Evolutionary conservation across 192 early-diverging fungal species (phyloP), one percentile per base, ranked within the genome.

Genomic region (Mortierella alpina): DNA sequence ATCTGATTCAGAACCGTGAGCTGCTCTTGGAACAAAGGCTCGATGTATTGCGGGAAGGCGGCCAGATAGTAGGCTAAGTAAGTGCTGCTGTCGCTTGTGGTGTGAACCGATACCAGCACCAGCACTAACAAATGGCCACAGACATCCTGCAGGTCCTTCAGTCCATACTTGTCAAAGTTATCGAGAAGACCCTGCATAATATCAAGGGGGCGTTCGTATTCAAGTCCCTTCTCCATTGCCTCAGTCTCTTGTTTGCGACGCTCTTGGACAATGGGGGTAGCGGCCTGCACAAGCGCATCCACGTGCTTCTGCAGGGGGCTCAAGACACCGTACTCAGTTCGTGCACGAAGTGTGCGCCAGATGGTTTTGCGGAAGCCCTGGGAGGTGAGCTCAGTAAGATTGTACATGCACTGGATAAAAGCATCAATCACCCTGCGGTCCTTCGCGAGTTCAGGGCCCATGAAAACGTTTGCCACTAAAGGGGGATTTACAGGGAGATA

Each of bases 21-120:
- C 48, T 76, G 82, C 46, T 83, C 82, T 40, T 71, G 59, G 9
- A 53, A 54, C 2, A 83, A 49, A 18, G 63, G 63, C 7, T 75
- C 31, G 12, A 67, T 64, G 41, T 70, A 68, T 22, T 70, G 48
- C 0, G 72, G 51, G 18, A 72, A 49, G 13, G 63, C 61, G 31
- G 68, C 60, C 20, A 83, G 49, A 40, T 59, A 65, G 41, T 75
- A 72, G 18, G 71, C 48, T n/a, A 72, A 47, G 22, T 55, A 50
- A 6, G 57, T 63, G 7, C 69, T 61, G 6, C 55, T 67, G 13
- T 65, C 67, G 7, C 62, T 63, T 7, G 82, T 83, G 2, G 82
- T 83, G 40, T 70, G 69, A 7, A 83, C 69, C 1, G 72, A 75
- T 15, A 59, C 82, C 66, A 83, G 66, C 51, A 83, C 41, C n/a